phyloP scores from a whole-genome alignment of 169 alveolate genomes.

The Eimeria praecox region DNA sequence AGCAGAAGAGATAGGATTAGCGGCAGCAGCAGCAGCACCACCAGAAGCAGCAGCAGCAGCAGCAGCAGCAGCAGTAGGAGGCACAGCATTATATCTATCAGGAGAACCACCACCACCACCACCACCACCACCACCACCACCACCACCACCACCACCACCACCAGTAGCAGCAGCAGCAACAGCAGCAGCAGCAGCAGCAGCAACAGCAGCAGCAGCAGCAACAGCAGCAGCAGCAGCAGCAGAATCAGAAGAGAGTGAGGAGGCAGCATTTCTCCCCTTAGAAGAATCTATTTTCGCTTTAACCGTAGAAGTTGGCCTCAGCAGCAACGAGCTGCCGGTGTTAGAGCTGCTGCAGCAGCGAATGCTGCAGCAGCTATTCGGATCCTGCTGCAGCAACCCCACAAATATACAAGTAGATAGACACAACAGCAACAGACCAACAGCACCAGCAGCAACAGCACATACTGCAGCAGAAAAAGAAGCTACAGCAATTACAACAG shows the following conservation, averaged over 20 bases:
- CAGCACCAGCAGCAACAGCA: background rate
- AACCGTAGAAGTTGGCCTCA: background rate
- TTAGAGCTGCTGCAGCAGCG: slow-evolving; percentile 37
- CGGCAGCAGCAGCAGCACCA: background rate
- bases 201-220: background rate
- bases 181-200: background rate
- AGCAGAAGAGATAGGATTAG: background rate
- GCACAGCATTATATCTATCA: too few relatives aligned
- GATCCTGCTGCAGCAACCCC: background rate
- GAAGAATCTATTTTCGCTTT: background rate
- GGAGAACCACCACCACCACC: background rate
- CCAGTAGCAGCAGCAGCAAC: too few relatives aligned
- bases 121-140: background rate
- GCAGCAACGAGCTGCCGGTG: slow-evolving; percentile 24
- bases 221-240: too few relatives aligned
- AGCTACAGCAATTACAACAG: background rate
- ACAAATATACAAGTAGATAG: too few relatives aligned
- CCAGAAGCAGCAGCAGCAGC: background rate
- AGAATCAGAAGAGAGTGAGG: background rate
- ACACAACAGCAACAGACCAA: background rate
- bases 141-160: background rate
- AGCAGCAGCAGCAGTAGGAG: slow-evolving; percentile 32
- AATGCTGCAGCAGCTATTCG: background rate
- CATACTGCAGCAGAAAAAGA: background rate
- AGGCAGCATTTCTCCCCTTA: background rate